Percentiles rank a stretch among this genome's conserved stretches.
phyloP scores from a whole-genome alignment of 306 rosid genomes.

The Dryas octopetala region DNA sequence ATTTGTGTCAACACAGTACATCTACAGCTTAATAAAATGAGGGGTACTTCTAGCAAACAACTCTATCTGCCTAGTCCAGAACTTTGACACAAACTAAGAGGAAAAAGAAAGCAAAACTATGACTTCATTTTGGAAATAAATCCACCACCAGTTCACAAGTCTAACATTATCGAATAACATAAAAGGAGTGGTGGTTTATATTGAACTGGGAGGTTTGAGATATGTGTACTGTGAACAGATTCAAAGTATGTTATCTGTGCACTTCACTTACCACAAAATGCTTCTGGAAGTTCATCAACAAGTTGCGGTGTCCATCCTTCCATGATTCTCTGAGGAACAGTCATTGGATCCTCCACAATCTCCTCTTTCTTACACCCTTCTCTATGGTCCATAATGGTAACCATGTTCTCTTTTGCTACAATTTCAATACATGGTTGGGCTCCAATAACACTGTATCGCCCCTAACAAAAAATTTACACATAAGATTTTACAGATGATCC shows the following conservation, averaged over 20 bases:
- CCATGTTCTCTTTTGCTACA: conserved; percentile 88
- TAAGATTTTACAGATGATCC: neutral
- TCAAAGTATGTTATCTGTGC: neutral
- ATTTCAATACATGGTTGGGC: conserved; percentile 94
- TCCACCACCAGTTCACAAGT: neutral
- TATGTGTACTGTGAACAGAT: neutral
- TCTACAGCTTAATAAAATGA: neutral
- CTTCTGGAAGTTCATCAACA: conserved; percentile 87
- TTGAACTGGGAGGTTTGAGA: neutral
- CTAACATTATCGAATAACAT: neutral
- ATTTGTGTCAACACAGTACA: neutral
- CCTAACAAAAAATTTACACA: conserved; percentile 42
- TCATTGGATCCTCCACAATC: conserved; percentile 77
- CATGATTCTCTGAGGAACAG: conserved; percentile 71
- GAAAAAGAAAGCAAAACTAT: neutral
- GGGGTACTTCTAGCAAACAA: neutral
- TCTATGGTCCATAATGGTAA: conserved; percentile 76
- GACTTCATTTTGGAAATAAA: neutral
- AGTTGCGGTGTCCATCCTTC: conserved; percentile 86
- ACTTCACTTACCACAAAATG: conserved; percentile 73
- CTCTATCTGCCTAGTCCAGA: neutral
- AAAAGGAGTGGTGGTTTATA: neutral
- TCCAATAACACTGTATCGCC: conserved; percentile 85
- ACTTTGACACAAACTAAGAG: neutral
- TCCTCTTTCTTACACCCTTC: conserved; percentile 67